Base-by-base conservation (phyloP, 2,329 filamentous ascomycete species). In the Graphilbum sp. region DNA sequence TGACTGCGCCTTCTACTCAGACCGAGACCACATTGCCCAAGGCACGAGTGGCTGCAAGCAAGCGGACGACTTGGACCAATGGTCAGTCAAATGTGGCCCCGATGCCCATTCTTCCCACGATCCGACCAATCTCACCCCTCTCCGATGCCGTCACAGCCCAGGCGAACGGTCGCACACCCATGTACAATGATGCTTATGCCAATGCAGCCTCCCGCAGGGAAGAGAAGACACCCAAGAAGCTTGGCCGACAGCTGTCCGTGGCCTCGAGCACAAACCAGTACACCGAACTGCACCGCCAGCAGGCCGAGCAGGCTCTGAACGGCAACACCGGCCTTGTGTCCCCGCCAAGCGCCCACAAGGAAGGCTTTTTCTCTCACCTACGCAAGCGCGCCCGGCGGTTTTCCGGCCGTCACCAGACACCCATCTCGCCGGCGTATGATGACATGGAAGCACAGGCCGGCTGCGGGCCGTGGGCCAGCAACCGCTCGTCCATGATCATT, bases 281-380 rank as follows among this genome's bases (percentile, higher is more conserved):
- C 55, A 72, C 85, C 21, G 87, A 95, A 51, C 64, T 83, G 46
- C 86, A 94, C 54, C 73, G 88, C 39, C 84, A 88, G 59, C 85
- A 96, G 57, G 85, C 88, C 13, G 88, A 96, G 57, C 72, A 84
- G 45, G 85, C 86, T 29, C 67, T 96, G 34, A 95, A 86, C 53
- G 90, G 87, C 38, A 77, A 79, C 50, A 72, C 69, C 25, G 81
- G 78, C 18, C 64, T 87, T 19, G 75, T 72, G 15, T 90, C 85
- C 6, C 84, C 86, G 4, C 75, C 79, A 0, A 78, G 71, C 49
- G 82, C 72, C 16, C 82, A 86, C 40, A 92, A 92, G 53, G 90
- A 98, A 57, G 85, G 90, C 57, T 98, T 98, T 65, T 98, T 98
- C 61, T 96, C 90, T 1, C 90, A 98, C 54, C 69, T 98, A 8